Percentiles rank a stretch among this genome's conserved stretches.
Evolutionary conservation across 2,329 filamentous ascomycete genomes (phyloP).

Genomic region (Penicillium thymicola): DNA sequence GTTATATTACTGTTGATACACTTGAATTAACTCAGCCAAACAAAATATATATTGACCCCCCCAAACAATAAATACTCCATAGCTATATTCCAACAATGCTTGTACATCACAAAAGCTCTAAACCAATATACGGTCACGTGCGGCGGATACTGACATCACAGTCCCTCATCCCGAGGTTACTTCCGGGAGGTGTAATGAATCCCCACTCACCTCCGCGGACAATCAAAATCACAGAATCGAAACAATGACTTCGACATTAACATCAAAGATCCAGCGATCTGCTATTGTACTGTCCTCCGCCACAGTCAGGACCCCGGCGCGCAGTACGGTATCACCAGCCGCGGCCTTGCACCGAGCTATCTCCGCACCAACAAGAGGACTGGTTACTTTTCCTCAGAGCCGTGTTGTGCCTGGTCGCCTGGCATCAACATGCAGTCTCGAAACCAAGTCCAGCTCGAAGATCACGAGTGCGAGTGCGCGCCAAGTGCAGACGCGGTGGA

Average conservation of each 20-base stretch:
- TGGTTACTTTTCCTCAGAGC: not conserved
- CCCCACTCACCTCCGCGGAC: not conserved
- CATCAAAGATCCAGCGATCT: constrained; percentile 13
- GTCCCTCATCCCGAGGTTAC: not conserved
- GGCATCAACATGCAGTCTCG: not conserved
- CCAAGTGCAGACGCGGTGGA: constrained; percentile 19
- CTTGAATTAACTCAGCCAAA: not conserved
- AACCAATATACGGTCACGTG: constrained; percentile 15
- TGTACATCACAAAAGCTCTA: not conserved
- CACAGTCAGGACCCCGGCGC: constrained; percentile 5
- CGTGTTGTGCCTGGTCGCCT: not conserved
- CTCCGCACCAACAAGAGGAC: constrained; percentile 16
- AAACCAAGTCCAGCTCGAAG: not conserved
- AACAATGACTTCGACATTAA: constrained; percentile 16
- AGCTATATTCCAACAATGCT: not conserved
- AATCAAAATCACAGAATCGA: not conserved
- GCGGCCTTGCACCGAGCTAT: constrained; percentile 9
- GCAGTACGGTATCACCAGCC: constrained; percentile 2
- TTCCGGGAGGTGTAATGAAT: not conserved
- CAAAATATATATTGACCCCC: too few relatives aligned
- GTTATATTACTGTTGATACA: not conserved
- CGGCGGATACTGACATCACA: constrained; percentile 25
- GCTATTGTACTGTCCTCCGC: not conserved
- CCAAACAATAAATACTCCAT: not conserved
- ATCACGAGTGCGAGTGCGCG: not conserved